Conservation (phyloP, 129 eudicot genomes). For the Ambrosia trifida region DNA sequence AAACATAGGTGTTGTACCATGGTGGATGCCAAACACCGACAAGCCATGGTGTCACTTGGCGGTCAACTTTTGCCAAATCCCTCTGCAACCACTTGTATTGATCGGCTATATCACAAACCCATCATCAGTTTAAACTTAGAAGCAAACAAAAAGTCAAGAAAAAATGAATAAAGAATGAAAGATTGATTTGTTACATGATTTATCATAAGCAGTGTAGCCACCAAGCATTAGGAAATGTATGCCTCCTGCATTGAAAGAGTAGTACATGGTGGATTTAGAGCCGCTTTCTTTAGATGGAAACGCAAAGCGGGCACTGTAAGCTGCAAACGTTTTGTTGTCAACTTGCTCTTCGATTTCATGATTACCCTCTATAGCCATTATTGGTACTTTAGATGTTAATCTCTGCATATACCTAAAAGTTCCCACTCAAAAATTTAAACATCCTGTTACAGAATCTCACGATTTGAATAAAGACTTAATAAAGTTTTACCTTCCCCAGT, state of each 20-base stretch:
- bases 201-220: conserved; percentile 64
- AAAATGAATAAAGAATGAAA: neutral
- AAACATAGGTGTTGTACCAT: conserved; percentile 80
- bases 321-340: conserved; percentile 55
- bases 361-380: conserved; percentile 93
- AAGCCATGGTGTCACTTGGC: conserved; percentile 90
- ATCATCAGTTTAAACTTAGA: neutral
- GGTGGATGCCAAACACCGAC: conserved; percentile 95
- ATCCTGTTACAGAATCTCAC: neutral
- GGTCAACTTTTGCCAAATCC: conserved; percentile 72
- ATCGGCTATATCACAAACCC: conserved; percentile 50
- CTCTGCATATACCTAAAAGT: conserved; percentile 73
- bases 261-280: conserved; percentile 78
- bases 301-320: conserved; percentile 82
- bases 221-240: conserved; percentile 94
- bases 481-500: conserved; percentile 86
- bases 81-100: conserved; percentile 88
- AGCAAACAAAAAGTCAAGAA: neutral
- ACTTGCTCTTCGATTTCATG: conserved; percentile 88
- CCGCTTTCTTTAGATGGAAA: conserved; percentile 85
- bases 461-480: neutral
- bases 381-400: conserved; percentile 76
- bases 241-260: conserved; percentile 95
- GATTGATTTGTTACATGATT: conserved; percentile 50
- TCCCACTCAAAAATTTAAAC: neutral